Evolutionary conservation across 352 stramenopile species (phyloP), one percentile per base, ranked within the genome.

Genomic region (Globisporangium cylindrosporum): DNA sequence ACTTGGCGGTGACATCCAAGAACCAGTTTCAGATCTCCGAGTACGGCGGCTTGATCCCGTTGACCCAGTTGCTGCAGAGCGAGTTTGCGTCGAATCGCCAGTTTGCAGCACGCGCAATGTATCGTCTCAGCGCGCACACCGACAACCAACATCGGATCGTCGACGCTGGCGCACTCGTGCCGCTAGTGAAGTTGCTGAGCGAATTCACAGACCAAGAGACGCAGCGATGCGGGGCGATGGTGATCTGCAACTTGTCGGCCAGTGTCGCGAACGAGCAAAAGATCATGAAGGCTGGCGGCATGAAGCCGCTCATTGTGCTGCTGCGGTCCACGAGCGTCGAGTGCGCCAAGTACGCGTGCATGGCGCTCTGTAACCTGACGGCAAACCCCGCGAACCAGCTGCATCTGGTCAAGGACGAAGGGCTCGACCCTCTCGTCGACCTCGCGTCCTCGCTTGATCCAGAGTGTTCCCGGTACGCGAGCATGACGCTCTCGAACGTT

Each of bases 311-410:
- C 18, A 77, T 97, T 18, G 60, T 55, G 36, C 64, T 95, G 14
- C 68, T 97, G 25, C 72, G 68, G 8, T 84, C 79, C 0, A 29
- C 74, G 3, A 85, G 67, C 43, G 59, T 71, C 43, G 89, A 95
- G 62, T 90, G 81, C 59, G 74, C 80, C 38, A 94, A 96, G 62
- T 98, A 93, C 69, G 82, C 92, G 22, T 93, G 88, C 32, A 99
- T 98, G 95, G 84, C 96, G 24, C 70, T 99, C 18, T 98, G 95
- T 62, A 99, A 99, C 75, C 74, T 99, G 67, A 96, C 91, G 12
- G 95, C 89, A 5, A 94, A 96, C 67, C 79, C 84, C 8, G 86
- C 81, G 4, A 98, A 98, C 73, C 92, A 99, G 67, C 64, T 92
- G 15, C 82, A 95, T 58, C 80, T 99, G 36, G 89, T 97, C 15